Conservation (phyloP, 257 asterid genomes). For the Voacanga thouarsii region DNA sequence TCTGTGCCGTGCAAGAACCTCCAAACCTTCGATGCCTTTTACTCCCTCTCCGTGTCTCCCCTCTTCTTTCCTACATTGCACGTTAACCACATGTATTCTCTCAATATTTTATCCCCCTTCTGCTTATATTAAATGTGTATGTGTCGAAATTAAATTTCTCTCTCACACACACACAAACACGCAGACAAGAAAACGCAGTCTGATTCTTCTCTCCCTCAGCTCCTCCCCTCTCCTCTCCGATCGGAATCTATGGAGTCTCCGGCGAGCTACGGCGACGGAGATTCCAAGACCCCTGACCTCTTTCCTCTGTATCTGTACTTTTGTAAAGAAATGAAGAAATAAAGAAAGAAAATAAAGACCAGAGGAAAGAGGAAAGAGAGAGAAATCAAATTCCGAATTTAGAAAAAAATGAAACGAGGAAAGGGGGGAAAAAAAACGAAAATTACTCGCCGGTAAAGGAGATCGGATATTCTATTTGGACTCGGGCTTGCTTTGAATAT, state of each 20-base stretch:
- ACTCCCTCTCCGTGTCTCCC: conserved; percentile 33
- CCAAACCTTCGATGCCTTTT: conserved; percentile 42
- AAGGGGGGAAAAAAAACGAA: not conserved
- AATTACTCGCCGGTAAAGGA: not conserved
- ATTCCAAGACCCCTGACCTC: conserved; percentile 2
- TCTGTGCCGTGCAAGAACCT: conserved; percentile 94
- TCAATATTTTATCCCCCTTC: conserved; percentile 24
- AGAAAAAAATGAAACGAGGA: not conserved
- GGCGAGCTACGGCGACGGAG: conserved; percentile 21
- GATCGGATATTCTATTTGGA: conserved; percentile 15
- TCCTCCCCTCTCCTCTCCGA: conserved; percentile 13
- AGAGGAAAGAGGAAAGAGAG: conserved; percentile 12
- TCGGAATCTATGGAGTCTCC: conserved; percentile 26
- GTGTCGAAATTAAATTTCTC: not conserved
- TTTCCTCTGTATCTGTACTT: not conserved
- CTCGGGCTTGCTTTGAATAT: conserved; percentile 14
- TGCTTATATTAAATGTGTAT: not conserved
- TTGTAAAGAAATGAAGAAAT: not conserved
- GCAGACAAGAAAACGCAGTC: not conserved
- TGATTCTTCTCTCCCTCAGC: conserved; percentile 24
- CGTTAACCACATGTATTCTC: conserved; percentile 60
- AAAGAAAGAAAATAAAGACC: not conserved
- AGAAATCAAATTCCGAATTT: not conserved
- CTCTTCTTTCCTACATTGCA: conserved; percentile 75
- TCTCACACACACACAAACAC: not conserved